Evolutionary conservation across 768 basidiomycete species (phyloP).

Genomic region (Panaeolus papilionaceus): DNA sequence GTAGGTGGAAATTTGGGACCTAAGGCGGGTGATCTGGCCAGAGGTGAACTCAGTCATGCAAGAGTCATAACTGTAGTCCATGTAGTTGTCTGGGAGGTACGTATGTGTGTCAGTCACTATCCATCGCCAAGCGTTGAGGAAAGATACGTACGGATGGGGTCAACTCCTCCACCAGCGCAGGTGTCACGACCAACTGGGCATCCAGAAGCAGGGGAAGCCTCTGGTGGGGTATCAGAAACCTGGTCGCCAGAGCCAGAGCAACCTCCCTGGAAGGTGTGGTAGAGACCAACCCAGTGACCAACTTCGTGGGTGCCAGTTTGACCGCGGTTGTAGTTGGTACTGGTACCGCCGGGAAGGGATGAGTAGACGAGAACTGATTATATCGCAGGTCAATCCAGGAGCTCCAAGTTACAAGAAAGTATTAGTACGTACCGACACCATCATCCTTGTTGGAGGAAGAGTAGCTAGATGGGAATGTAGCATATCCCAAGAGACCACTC

Average conservation of each 20-base stretch:
- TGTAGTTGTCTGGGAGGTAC: conserved; percentile 36
- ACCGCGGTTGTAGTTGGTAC: conserved; percentile 38
- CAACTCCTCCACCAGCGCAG: conserved; percentile 40
- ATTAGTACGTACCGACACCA: conserved; percentile 36
- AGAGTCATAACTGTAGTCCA: conserved; percentile 45
- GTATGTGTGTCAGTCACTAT: background rate
- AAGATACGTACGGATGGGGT: conserved; percentile 37
- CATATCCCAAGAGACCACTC: conserved; percentile 53
- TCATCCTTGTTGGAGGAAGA: conserved; percentile 44
- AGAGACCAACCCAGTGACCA: conserved; percentile 44
- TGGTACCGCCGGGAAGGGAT: conserved; percentile 39
- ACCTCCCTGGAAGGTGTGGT: conserved; percentile 56
- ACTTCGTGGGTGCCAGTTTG: conserved; percentile 37
- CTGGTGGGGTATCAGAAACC: conserved; percentile 54
- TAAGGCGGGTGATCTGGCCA: conserved; percentile 45
- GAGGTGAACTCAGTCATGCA: conserved; percentile 46
- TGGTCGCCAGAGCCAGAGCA: conserved; percentile 46
- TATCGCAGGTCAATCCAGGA: background rate
- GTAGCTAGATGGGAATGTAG: conserved; percentile 53
- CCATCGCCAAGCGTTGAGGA: background rate
- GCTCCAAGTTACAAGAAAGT: background rate
- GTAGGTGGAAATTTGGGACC: conserved; percentile 50
- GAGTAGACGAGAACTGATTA: conserved; percentile 8
- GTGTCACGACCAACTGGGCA: conserved; percentile 46
- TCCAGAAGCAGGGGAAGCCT: conserved; percentile 48